A percentile compares a stretch with the other conserved stretches of the same genome.
These are phyloP conservation scores for Apiospora pterosperma DNA, from an alignment of 2,329 filamentous ascomycete species.

Conservation along the genomic window DNA sequence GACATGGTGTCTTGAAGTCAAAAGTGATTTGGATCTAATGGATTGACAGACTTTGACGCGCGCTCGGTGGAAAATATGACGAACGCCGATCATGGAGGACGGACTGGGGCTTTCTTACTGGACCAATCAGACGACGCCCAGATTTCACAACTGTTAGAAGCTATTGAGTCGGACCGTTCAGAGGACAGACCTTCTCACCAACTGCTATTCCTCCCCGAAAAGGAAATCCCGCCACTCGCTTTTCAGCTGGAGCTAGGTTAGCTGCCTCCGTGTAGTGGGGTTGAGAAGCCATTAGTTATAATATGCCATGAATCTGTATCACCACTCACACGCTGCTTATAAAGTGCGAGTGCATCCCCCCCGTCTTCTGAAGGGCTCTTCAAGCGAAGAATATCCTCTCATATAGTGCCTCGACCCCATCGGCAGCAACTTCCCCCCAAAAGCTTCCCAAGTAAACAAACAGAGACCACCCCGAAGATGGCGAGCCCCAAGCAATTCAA, in stretches of 20 bases:
- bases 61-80: not conserved
- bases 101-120: not conserved
- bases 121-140: not conserved
- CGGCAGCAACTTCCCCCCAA: not conserved
- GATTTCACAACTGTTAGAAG: not conserved
- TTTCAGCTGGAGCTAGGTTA: not conserved
- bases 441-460: not conserved
- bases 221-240: not conserved
- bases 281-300: too few relatives aligned
- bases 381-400: not conserved
- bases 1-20: not conserved
- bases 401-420: not conserved
- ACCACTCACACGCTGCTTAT: not conserved
- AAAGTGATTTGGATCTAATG: not conserved
- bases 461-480: not conserved
- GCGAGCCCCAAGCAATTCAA: constrained; percentile 38
- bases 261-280: not conserved
- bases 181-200: not conserved
- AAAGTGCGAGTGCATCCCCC: not conserved
- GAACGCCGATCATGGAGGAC: not conserved
- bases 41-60: not conserved
- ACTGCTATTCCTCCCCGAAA: constrained; percentile 5
- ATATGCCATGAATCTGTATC: not conserved
- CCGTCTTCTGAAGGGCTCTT: not conserved
- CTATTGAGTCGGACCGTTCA: not conserved